These are phyloP conservation scores for Penicillium sp. DNA, from an alignment of 2,329 filamentous ascomycete genomes.

Conservation along the genomic window DNA sequence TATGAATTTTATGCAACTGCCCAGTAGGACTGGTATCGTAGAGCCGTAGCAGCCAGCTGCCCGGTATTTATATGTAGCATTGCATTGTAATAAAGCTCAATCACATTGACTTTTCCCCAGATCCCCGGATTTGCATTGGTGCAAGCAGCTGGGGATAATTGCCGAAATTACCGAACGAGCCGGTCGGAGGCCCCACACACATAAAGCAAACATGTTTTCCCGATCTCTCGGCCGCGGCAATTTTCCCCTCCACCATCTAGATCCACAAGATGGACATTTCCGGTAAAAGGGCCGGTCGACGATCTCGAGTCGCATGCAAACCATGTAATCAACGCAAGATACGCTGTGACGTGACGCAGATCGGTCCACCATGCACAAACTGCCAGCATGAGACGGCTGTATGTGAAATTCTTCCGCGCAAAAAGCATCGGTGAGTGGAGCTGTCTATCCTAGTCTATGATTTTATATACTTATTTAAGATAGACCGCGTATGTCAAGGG, in stretches of 20 bases:
- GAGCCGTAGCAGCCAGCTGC: neutral
- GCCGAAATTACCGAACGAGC: neutral
- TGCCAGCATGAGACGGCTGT: conserved; percentile 3
- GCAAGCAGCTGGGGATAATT: neutral
- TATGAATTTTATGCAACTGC: neutral
- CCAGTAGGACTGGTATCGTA: neutral
- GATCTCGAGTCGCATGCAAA: conserved; percentile 3
- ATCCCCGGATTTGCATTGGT: neutral
- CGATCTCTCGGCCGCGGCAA: neutral
- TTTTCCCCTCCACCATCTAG: neutral
- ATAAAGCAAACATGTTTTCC: neutral
- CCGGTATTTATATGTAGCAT: neutral
- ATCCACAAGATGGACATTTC: neutral
- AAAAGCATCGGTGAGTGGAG: conserved; percentile 1
- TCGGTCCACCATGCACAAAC: conserved; percentile 4
- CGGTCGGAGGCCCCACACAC: neutral
- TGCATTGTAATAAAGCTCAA: neutral
- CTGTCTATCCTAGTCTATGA: neutral
- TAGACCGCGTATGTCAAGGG: neutral
- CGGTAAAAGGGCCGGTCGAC: neutral
- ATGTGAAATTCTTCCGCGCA: conserved; percentile 2
- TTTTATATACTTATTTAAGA: neutral
- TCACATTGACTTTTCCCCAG: neutral
- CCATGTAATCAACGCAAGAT: conserved; percentile 6
- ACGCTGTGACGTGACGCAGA: conserved; percentile 3